Conservation (phyloP, 2,329 filamentous ascomycete species). For the Aureobasidium musti region DNA sequence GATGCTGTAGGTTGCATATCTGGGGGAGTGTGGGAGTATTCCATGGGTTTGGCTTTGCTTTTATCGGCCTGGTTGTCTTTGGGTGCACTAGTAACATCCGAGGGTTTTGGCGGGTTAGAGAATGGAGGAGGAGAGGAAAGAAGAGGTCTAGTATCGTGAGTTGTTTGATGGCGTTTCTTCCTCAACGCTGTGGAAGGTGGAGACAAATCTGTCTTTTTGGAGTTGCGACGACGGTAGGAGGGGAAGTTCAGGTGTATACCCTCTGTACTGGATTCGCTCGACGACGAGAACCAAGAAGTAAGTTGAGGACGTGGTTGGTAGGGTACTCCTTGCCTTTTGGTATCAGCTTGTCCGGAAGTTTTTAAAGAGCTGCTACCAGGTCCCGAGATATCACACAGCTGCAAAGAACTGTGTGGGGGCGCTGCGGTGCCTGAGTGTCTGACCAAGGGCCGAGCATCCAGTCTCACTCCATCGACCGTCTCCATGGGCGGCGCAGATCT, state of each 20-base stretch:
- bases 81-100: neutral
- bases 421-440: conserved; percentile 1
- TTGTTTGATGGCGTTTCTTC: conserved; percentile 8
- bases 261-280: neutral
- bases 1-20: neutral
- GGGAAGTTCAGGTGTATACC: neutral
- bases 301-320: neutral
- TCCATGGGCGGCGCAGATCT: neutral
- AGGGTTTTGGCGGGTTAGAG: neutral
- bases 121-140: neutral
- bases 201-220: neutral
- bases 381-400: neutral
- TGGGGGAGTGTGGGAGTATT: neutral
- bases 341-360: too few relatives aligned
- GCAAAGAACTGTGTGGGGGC: conserved; percentile 13
- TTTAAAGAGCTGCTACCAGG: too few relatives aligned
- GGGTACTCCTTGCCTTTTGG: neutral
- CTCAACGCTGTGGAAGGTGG: neutral
- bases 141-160: neutral
- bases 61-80: neutral
- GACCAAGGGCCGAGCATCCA: conserved; percentile 17
- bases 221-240: neutral
- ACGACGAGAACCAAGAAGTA: conserved; percentile 4
- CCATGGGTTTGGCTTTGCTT: neutral
- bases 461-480: conserved; percentile 4